phyloP scores from a whole-genome alignment of 164 flowering plant species.

The Vitis amurensis region DNA sequence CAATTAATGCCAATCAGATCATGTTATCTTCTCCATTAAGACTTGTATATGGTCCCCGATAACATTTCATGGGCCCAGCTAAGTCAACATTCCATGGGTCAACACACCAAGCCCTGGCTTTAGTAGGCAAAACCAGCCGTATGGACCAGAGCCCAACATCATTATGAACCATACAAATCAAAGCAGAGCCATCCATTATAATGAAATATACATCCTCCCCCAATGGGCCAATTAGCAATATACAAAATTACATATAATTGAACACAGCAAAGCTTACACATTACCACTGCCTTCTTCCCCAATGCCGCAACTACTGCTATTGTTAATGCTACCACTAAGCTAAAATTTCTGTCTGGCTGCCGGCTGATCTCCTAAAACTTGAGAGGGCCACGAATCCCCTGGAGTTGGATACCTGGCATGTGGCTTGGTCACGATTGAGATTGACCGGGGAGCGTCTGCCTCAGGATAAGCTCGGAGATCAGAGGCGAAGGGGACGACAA shows the following conservation, averaged over 20 bases:
- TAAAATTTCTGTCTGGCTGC: constrained; percentile 6
- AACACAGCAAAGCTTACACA: neutral
- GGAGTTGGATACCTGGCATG: constrained; percentile 42
- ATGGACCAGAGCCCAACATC: too few species aligned
- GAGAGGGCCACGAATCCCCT: constrained; percentile 33
- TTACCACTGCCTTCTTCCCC: constrained; percentile 5
- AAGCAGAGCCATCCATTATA: too few species aligned
- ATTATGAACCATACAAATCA: too few species aligned
- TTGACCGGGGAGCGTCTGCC: constrained; percentile 17
- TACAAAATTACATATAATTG: neutral
- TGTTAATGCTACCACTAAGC: constrained; percentile 10
- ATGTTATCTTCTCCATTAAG: too few species aligned
- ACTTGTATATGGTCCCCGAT: too few species aligned
- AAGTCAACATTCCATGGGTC: too few species aligned
- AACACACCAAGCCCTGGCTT: too few species aligned
- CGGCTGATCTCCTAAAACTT: constrained; percentile 23
- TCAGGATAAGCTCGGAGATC: constrained; percentile 31
- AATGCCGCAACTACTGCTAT: constrained; percentile 1
- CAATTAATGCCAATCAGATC: too few species aligned
- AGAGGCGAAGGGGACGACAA: constrained; percentile 45
- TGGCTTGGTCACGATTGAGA: constrained; percentile 35
- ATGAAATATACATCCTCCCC: neutral
- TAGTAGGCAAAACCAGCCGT: too few species aligned
- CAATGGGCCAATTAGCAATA: neutral
- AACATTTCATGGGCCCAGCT: too few species aligned